Evolutionary conservation across 139 green algal species (phyloP), one percentile per base, ranked within the genome.

Genomic region (Nannochloris sp.): DNA sequence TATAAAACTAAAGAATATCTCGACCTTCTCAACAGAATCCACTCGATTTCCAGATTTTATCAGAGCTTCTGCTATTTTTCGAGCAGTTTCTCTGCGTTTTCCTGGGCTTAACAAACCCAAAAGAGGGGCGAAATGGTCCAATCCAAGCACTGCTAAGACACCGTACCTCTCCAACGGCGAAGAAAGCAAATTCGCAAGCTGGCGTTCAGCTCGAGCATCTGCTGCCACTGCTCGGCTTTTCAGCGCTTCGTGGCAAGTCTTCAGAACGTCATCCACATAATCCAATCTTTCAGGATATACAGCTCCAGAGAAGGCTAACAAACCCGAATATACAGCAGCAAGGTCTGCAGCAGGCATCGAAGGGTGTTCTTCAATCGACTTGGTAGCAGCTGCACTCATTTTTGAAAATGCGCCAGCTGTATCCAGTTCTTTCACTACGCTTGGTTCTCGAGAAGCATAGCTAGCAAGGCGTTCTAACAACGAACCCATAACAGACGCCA

Each of bases 81-180:
- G 68, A 0, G 90, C 89, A 80, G 97, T 83, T 39, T 91, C 83
- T 69, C 72, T 67, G 55, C 53, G 33, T 35, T 71, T 60, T 31
- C 51, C 62, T 6, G 79, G 75, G 6, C 76, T 63, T 62, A 98
- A 79, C 59, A 95, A 75, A 29, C 60, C 71, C 79, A 97, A 90
- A 29, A 97, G 68, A 24, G 54, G 37, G 0, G 87, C 83, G 81
- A 93, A 97, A 65, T 84, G 65, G 29, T 67, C 33, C 53, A 98
- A 72, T 13, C 75, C 68, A 59, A 98, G 77, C 36, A 95, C 80
- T 33, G 74, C 85, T 5, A 87, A 76, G 15, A 91, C 68, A 44
- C 92, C 79, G 60, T 93, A 95, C 60, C 67, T 84, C 35, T 86
- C 76, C 68, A 97, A 79, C 25, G 92, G 91, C 15, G 83, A 74